These are phyloP conservation scores for Cercospora zeae-maydis DNA, from an alignment of 2,329 filamentous ascomycete genomes.

Conservation along the genomic window DNA sequence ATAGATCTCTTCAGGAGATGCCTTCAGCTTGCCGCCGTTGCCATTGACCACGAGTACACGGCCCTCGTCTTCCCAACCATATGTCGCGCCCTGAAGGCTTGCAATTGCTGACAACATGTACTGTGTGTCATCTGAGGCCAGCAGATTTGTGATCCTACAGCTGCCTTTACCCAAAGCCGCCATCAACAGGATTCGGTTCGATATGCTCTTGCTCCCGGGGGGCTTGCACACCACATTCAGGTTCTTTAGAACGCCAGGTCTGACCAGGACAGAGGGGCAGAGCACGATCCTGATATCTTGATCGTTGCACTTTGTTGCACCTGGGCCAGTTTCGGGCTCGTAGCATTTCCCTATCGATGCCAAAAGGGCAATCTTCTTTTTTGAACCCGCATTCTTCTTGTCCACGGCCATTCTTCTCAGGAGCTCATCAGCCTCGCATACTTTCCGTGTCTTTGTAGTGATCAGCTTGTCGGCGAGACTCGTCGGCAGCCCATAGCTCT, in stretches of 20 bases:
- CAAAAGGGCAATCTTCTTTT: slow-evolving; percentile 93
- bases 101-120: slow-evolving; percentile 94
- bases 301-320: slow-evolving; percentile 82
- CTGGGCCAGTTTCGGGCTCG: slow-evolving; percentile 59
- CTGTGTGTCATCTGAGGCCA: slow-evolving; percentile 95
- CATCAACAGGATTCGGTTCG: slow-evolving; percentile 89
- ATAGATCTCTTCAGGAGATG: slow-evolving; percentile 75
- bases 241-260: slow-evolving; percentile 64
- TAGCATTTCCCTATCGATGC: slow-evolving; percentile 84
- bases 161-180: slow-evolving; percentile 83
- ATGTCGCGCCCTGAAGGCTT: slow-evolving; percentile 78
- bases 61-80: slow-evolving; percentile 92
- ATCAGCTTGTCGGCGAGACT: slow-evolving; percentile 81
- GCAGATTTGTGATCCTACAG: slow-evolving; percentile 83
- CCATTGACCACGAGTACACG: slow-evolving; percentile 84
- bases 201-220: slow-evolving; percentile 96
- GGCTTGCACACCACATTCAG: slow-evolving; percentile 75
- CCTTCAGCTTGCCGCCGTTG: slow-evolving; percentile 79
- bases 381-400: slow-evolving; percentile 94
- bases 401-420: slow-evolving; percentile 94
- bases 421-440: slow-evolving; percentile 79
- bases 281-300: slow-evolving; percentile 77
- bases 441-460: slow-evolving; percentile 77
- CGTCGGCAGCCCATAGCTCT: slow-evolving; percentile 87
- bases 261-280: slow-evolving; percentile 71